These are phyloP conservation scores for Xylaria arbuscula DNA, from an alignment of 2,329 filamentous ascomycete genomes.

Conservation along the genomic window DNA sequence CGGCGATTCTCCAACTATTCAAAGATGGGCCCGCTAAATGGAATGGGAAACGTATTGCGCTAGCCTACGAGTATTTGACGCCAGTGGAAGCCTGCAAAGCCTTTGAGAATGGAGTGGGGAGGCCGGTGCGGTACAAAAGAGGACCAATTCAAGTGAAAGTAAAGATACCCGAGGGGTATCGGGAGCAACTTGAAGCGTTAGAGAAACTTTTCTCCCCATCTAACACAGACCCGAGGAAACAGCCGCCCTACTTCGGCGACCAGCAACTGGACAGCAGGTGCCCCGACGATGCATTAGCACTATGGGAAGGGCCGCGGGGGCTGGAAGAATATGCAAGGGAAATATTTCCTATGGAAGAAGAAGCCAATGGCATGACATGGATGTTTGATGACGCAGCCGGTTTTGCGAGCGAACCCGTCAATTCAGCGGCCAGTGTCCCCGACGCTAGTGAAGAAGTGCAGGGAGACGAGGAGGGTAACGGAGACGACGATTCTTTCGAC, in stretches of 20 bases:
- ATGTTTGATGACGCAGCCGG: constrained; percentile 73
- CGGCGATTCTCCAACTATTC: constrained; percentile 91
- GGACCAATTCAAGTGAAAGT: constrained; percentile 86
- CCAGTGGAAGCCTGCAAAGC: constrained; percentile 83
- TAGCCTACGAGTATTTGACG: constrained; percentile 90
- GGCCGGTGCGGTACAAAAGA: constrained; percentile 81
- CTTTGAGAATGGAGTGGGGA: constrained; percentile 81
- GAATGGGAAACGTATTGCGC: constrained; percentile 80
- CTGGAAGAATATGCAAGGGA: constrained; percentile 95
- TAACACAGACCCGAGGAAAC: constrained; percentile 63
- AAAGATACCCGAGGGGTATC: constrained; percentile 86
- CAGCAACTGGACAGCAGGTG: constrained; percentile 69
- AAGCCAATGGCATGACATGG: constrained; percentile 93
- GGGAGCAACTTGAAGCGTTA: constrained; percentile 81
- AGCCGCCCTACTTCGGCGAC: constrained; percentile 73
- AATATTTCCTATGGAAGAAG: constrained; percentile 93
- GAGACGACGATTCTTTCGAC: constrained; percentile 65
- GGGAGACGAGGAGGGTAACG: constrained; percentile 51
- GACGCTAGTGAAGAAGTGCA: constrained; percentile 57
- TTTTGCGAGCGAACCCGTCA: constrained; percentile 49
- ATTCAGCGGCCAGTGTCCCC: constrained; percentile 55
- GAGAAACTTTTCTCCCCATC: constrained; percentile 68
- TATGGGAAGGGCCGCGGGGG: constrained; percentile 92
- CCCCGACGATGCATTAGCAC: constrained; percentile 77
- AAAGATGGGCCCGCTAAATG: constrained; percentile 91